phyloP scores from a whole-genome alignment of 768 basidiomycete species.

The Sutorius australiensis region DNA sequence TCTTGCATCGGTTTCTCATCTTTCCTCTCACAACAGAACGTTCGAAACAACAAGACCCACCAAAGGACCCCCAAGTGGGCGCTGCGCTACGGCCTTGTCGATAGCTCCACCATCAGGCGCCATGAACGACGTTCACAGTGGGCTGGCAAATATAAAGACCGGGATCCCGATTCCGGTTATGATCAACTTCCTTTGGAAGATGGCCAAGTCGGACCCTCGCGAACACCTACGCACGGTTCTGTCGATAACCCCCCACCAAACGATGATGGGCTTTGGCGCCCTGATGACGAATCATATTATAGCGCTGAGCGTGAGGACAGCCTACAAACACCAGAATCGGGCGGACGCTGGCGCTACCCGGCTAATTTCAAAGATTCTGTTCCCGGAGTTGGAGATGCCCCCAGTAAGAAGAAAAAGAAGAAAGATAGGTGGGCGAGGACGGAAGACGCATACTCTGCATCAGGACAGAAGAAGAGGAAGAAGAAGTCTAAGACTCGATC shows the following conservation, averaged over 20 bases:
- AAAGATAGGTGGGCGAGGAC: constrained; percentile 87
- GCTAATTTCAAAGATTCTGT: constrained; percentile 71
- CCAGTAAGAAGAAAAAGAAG: constrained; percentile 63
- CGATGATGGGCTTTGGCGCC: constrained; percentile 61
- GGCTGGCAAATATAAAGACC: constrained; percentile 83
- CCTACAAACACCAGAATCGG: constrained; percentile 33
- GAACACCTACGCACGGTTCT: constrained; percentile 9
- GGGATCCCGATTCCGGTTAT: constrained; percentile 63
- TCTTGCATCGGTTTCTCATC: constrained; percentile 1
- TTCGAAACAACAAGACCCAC: constrained; percentile 93
- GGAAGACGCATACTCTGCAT: constrained; percentile 68
- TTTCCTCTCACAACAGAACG: constrained; percentile 53
- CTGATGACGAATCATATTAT: constrained; percentile 77
- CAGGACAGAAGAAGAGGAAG: constrained; percentile 54
- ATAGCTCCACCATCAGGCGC: constrained; percentile 72
- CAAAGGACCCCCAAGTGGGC: constrained; percentile 96
- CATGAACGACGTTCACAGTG: constrained; percentile 81
- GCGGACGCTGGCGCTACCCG: constrained; percentile 76
- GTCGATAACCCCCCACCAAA: constrained; percentile 18
- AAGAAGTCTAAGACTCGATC: constrained; percentile 57
- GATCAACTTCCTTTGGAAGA: constrained; percentile 74
- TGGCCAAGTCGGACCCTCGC: constrained; percentile 54
- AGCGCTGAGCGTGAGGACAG: constrained; percentile 38
- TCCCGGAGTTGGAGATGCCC: constrained; percentile 38
- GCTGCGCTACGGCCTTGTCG: constrained; percentile 83